A percentile compares a stretch with the other conserved stretches of the same genome.
These are phyloP conservation scores for Zygotorulaspora danielsina DNA, from an alignment of 805 yeast species.

Conservation along the genomic window DNA sequence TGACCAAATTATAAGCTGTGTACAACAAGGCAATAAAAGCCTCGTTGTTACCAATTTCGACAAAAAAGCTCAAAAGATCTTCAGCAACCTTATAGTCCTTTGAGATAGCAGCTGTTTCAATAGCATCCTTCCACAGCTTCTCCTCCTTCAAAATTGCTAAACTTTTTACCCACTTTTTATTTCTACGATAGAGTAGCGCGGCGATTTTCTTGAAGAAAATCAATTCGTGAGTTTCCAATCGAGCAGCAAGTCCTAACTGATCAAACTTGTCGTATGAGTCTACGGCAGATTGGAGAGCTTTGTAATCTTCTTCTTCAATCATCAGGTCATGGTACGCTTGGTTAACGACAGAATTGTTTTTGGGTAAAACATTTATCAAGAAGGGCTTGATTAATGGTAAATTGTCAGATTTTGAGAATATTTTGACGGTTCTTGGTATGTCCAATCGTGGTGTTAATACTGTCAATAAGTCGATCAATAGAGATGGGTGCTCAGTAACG, in stretches of 20 bases:
- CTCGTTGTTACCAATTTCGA: conserved; percentile 94
- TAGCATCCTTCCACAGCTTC: conserved; percentile 91
- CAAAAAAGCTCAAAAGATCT: conserved; percentile 85
- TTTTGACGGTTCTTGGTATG: conserved; percentile 88
- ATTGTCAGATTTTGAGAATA: conserved; percentile 93
- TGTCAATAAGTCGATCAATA: conserved; percentile 78
- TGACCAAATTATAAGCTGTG: conserved; percentile 74
- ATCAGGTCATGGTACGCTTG: conserved; percentile 92
- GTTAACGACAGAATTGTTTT: conserved; percentile 87
- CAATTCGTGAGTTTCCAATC: conserved; percentile 86
- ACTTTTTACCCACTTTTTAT: conserved; percentile 89
- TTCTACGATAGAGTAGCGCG: conserved; percentile 87
- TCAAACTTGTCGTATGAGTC: conserved; percentile 90
- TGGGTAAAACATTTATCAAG: conserved; percentile 82
- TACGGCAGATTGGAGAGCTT: conserved; percentile 79
- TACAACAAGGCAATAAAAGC: conserved; percentile 87
- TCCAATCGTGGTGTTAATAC: conserved; percentile 87
- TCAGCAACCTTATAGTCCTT: conserved; percentile 76
- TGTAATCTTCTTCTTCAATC: conserved; percentile 95
- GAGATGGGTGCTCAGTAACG: conserved; percentile 84
- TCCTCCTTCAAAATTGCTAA: conserved; percentile 85
- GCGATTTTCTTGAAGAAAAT: conserved; percentile 95
- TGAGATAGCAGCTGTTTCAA: conserved; percentile 85
- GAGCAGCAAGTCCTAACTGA: conserved; percentile 83
- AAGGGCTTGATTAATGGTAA: conserved; percentile 95